Base-by-base conservation (phyloP, 2,329 filamentous ascomycete genomes). In the Ilyonectria robusta region DNA sequence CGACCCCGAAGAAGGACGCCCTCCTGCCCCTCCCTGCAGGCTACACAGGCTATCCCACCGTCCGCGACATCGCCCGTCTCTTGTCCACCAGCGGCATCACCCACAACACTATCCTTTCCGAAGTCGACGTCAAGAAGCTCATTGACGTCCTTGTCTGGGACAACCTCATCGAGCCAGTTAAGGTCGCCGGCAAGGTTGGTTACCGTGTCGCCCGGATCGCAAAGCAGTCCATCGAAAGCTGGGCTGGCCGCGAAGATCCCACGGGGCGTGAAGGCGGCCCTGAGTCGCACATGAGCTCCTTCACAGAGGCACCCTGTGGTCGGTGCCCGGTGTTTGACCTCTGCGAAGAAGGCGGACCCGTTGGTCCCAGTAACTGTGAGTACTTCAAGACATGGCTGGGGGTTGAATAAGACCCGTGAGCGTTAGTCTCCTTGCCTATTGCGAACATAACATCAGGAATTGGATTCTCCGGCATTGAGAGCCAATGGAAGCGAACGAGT, bases 301-400 rank as follows among this genome's bases (percentile, higher is more conserved):
- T 95, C 72, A 97, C 93, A 2, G 94, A 98, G 79, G 91, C 92
- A 2, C 96, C 96, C 1, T 99, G 96, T 80, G 95, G 95, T 2
- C 87, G 90, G 62, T 99, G 96, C 80, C 96, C 96, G 0, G 95
- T 98, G 2, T 97, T 97, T 78, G 92, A 96, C 65, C 86, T 98
- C 2, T 99, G 96, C 78, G 92, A 94, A 71, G 94, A 97, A 67
- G 94, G 94, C 7, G 95, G 95, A 0, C 94, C 94, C 0, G 94
- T 99, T 23, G 97, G 92, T 75, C 94, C 95, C 0, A 92, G 90
- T 71, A 97, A 92, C 57, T 99, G 96, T 81, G 92, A 94, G 60
- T 99, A 99, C 78, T 98, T 97, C 77, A 88, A 93, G 70, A 88
- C 91, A 59, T 99, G 96, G 96, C 81, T 98, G 51, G 87, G 84